Evolutionary conservation across 768 basidiomycete species (phyloP).

Genomic region (Gymnopilus dilepis): DNA sequence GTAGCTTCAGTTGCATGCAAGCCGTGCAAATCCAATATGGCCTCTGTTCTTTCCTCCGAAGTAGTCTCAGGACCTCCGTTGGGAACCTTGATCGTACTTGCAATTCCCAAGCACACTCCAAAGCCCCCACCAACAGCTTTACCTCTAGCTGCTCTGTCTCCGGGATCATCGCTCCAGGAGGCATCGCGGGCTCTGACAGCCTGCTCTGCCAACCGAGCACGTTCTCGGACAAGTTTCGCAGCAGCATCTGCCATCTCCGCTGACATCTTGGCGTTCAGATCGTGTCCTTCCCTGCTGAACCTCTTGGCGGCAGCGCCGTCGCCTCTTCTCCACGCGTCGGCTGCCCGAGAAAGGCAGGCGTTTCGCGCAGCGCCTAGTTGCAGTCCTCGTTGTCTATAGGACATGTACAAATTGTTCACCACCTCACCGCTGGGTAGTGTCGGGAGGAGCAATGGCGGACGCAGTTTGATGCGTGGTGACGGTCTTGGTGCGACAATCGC

Average conservation of each 20-base stretch:
- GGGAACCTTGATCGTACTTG: slow-evolving; percentile 33
- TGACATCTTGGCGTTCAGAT: slow-evolving; percentile 90
- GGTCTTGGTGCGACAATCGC: slow-evolving; percentile 80
- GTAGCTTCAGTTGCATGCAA: slow-evolving; percentile 93
- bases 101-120: slow-evolving; percentile 87
- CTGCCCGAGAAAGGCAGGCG: slow-evolving; percentile 91
- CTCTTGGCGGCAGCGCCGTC: slow-evolving; percentile 96
- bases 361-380: slow-evolving; percentile 94
- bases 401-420: slow-evolving; percentile 83
- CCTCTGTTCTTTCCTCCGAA: slow-evolving; percentile 90
- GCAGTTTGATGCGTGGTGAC: slow-evolving; percentile 85
- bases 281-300: slow-evolving; percentile 93
- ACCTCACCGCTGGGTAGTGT: slow-evolving; percentile 87
- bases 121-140: slow-evolving; percentile 79
- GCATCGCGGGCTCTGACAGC: slow-evolving; percentile 75
- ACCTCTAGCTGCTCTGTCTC: slow-evolving; percentile 77
- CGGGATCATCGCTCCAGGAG: slow-evolving; percentile 82
- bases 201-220: slow-evolving; percentile 75
- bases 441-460: slow-evolving; percentile 82
- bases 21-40: slow-evolving; percentile 88
- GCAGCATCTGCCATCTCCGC: slow-evolving; percentile 88
- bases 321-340: slow-evolving; percentile 94
- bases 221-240: slow-evolving; percentile 81
- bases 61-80: slow-evolving; percentile 49
- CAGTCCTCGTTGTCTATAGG: slow-evolving; percentile 85